phyloP scores from a whole-genome alignment of 805 yeast genomes.

The Starmerella tilneyi region DNA sequence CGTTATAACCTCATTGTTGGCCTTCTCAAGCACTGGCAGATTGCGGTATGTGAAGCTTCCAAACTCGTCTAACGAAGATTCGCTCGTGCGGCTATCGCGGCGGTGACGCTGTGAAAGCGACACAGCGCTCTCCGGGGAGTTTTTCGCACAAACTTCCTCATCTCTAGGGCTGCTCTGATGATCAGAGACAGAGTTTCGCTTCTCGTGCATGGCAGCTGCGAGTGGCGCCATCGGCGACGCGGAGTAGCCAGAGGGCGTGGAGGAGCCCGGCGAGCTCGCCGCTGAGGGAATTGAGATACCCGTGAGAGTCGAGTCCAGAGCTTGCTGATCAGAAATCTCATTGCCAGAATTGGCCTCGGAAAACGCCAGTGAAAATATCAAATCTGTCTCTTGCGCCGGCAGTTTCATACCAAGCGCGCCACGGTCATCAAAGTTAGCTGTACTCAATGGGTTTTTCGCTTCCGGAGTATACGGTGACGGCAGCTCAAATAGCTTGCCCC shows the following conservation, averaged over 20 bases:
- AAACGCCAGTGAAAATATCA: conserved; percentile 10
- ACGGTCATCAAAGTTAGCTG: conserved; percentile 82
- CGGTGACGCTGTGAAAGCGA: conserved; percentile 3
- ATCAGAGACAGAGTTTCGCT: no score
- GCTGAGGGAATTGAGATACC: no score
- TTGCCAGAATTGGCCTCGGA: background rate
- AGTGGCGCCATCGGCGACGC: no score
- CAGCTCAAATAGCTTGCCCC: conserved; percentile 64
- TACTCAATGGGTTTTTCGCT: conserved; percentile 68
- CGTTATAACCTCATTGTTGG: conserved; percentile 85
- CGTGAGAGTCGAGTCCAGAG: no score
- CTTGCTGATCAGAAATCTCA: no score
- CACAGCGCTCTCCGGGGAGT: background rate
- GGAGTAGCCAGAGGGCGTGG: no score
- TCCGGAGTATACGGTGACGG: conserved; percentile 74
- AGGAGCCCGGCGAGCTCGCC: no score
- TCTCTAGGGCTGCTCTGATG: no score
- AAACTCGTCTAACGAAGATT: conserved; percentile 39
- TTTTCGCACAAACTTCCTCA: background rate
- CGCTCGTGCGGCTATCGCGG: conserved; percentile 15
- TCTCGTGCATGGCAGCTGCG: no score
- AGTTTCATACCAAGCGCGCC: conserved; percentile 50
- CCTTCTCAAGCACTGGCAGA: conserved; percentile 79
- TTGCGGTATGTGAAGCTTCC: conserved; percentile 90
- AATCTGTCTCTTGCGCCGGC: conserved; percentile 17